Evolutionary conservation across 2,329 filamentous ascomycete genomes (phyloP).

Genomic region (Fusarium odoratissimum): DNA sequence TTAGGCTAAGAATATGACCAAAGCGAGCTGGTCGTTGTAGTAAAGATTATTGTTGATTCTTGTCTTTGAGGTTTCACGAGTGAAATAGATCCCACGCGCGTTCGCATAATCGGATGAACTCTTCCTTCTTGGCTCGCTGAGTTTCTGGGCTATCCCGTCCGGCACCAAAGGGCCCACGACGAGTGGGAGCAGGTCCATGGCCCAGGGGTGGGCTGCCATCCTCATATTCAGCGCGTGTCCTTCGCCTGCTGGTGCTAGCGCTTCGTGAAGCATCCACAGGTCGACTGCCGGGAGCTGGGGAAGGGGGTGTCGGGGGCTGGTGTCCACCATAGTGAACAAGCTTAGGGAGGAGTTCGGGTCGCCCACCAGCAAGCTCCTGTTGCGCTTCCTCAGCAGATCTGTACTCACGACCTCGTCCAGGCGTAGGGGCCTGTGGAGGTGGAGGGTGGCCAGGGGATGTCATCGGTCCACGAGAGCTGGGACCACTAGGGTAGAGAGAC

Average conservation of each 20-base stretch:
- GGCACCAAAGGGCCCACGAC: conserved; percentile 80
- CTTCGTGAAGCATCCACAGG: conserved; percentile 65
- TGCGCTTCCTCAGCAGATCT: conserved; percentile 97
- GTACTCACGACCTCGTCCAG: conserved; percentile 82
- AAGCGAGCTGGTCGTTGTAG: conserved; percentile 15
- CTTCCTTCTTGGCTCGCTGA: conserved; percentile 87
- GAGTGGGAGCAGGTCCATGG: conserved; percentile 71
- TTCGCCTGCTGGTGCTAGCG: conserved; percentile 74
- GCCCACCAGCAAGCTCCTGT: conserved; percentile 87
- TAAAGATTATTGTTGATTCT: conserved; percentile 38
- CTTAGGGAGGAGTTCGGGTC: conserved; percentile 90
- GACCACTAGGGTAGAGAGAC: conserved; percentile 69
- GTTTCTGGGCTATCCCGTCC: conserved; percentile 86
- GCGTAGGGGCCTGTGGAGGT: conserved; percentile 62
- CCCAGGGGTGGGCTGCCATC: conserved; percentile 90
- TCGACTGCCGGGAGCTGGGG: conserved; percentile 70
- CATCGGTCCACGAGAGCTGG: conserved; percentile 74
- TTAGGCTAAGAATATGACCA: conserved; percentile 15
- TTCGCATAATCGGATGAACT: conserved; percentile 87
- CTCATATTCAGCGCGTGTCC: conserved; percentile 91
- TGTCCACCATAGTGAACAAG: conserved; percentile 95
- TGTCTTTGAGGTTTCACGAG: conserved; percentile 66
- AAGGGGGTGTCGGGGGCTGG: conserved; percentile 92
- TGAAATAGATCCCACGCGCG: conserved; percentile 98
- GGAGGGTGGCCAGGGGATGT: conserved; percentile 82